Evolutionary conservation across 2,329 filamentous ascomycete species (phyloP).

Genomic region (Pseudogymnoascus sp.): DNA sequence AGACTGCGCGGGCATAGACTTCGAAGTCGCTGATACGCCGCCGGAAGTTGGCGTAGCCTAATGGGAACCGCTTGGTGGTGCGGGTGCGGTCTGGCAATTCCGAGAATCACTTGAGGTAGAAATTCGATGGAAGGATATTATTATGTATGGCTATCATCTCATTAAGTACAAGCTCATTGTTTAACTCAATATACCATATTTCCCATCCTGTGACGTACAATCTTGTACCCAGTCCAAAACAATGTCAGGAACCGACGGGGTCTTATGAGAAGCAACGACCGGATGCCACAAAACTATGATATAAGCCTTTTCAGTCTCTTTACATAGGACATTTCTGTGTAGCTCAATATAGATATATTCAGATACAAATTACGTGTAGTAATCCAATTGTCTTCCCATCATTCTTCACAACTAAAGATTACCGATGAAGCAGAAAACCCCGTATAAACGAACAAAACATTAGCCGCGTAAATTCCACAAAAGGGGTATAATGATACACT

Average conservation of each 20-base stretch:
- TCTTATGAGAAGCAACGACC: not conserved
- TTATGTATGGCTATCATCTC: not conserved
- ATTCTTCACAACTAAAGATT: not conserved
- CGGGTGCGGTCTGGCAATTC: not conserved
- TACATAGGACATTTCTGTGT: not conserved
- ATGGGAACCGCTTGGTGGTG: not conserved
- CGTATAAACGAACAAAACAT: not conserved
- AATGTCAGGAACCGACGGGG: not conserved
- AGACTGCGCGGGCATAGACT: not conserved
- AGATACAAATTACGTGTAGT: not conserved
- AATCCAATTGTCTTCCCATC: not conserved
- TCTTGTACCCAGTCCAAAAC: not conserved
- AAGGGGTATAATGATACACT: slow-evolving; percentile 7
- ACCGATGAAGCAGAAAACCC: not conserved
- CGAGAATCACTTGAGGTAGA: not conserved
- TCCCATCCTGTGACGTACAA: not conserved
- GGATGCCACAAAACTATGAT: not conserved
- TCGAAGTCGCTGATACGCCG: too few relatives aligned
- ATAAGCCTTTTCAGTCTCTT: not conserved
- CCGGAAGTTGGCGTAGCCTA: not conserved
- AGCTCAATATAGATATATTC: not conserved
- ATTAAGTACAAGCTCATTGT: not conserved
- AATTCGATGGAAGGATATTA: not conserved
- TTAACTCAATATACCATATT: not conserved
- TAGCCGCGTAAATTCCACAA: not conserved